Evolutionary conservation across 1,139 yeast species (phyloP), one percentile per base, ranked within the genome.

Genomic region (Magnusiomyces suaveolens): DNA sequence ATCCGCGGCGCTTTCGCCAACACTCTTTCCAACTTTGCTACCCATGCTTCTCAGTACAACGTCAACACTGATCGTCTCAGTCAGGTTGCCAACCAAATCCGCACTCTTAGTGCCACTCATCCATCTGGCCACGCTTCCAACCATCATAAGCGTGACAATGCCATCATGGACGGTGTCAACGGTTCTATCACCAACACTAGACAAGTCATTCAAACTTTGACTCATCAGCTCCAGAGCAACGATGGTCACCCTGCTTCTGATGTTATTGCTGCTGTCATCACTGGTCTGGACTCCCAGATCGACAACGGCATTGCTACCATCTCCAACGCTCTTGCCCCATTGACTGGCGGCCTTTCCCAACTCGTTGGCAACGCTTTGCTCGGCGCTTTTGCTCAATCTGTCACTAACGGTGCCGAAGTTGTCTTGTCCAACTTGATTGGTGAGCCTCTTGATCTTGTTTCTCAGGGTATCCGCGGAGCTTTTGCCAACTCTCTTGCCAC

Each of bases 321-420:
- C n/a, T n/a, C n/a, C n/a, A n/a, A n/a, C n/a, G n/a, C n/a, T n/a
- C n/a, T n/a, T n/a, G n/a, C 63, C 25, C 67, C 67, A 24, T 38
- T 62, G 24, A 60, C 64, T 23, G 60, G 60, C 21, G 62, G 61
- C 20, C 59, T 64, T n/a, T 57, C 63, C 21, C 59, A 57, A 48
- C 63, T 60, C 10, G 57, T 67, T 43, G 66, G 63, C 24, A 57
- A 59, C 50, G 56, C 56, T 44, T 49, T 63, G 16, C 60, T 63
- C 4, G 66, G 66, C n/a, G 66, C 66, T 44, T 56, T 63, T 43
- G 61, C 59, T 20, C 66, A 63, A 57, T 59, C 25, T n/a, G n/a
- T n/a, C n/a, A n/a, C n/a, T n/a, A n/a, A n/a, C n/a, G n/a, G n/a
- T n/a, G n/a, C n/a, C n/a, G 68, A 66, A 56, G 69, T 64, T 3